Percentiles rank a stretch among this genome's conserved stretches.
Evolutionary conservation across 805 yeast species (phyloP).

Genomic region (Wickerhamiella alocasiicola): DNA sequence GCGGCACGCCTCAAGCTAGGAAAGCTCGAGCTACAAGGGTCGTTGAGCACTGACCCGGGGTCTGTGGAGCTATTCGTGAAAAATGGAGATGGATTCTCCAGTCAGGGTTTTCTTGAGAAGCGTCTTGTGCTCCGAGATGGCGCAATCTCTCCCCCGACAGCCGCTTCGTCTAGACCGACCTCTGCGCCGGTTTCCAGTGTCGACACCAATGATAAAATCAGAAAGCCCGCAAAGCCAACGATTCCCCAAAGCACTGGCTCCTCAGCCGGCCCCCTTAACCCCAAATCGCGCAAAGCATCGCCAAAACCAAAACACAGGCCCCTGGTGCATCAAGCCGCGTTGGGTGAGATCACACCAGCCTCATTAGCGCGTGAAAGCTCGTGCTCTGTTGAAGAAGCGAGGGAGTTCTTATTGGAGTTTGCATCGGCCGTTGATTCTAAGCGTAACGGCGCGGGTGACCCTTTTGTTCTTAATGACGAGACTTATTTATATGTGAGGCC

Average conservation of each 20-base stretch:
- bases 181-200: not conserved
- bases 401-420: constrained; percentile 24
- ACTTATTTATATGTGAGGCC: constrained; percentile 28
- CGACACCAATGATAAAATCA: not conserved
- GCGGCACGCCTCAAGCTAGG: constrained; percentile 13
- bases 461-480: constrained; percentile 22
- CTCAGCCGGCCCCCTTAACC: not conserved
- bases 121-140: constrained; percentile 12
- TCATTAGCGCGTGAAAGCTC: constrained; percentile 25
- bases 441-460: constrained; percentile 22
- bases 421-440: constrained; percentile 24
- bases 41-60: constrained; percentile 19
- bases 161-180: not conserved
- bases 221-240: not conserved
- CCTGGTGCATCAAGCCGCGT: constrained; percentile 35
- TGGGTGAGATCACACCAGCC: constrained; percentile 34
- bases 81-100: constrained; percentile 9
- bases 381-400: constrained; percentile 24
- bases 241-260: no score
- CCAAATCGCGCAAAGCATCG: not conserved
- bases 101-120: constrained; percentile 15
- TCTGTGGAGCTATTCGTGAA: constrained; percentile 15
- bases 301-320: constrained; percentile 19
- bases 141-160: not conserved
- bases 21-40: constrained; percentile 14